Evolutionary conservation across 192 early-diverging fungal genomes (phyloP).

Genomic region (Cladochytrium replicatum): DNA sequence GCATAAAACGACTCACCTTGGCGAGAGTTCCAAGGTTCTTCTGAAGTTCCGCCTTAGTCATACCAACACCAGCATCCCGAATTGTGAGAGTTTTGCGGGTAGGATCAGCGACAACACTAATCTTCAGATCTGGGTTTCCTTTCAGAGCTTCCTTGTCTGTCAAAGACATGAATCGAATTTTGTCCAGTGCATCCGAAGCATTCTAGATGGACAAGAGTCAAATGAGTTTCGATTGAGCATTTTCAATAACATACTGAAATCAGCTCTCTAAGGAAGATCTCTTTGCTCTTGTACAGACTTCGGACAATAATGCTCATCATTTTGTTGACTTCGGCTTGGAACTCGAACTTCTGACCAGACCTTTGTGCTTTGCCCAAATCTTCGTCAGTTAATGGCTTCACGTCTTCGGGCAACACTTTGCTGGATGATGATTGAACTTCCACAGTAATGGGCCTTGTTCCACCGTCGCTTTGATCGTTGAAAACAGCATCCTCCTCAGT

Average conservation of each 20-base stretch:
- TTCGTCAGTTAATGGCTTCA: background rate
- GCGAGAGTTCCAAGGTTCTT: constrained; percentile 96
- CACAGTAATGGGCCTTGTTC: too few species aligned
- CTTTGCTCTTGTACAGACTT: constrained; percentile 86
- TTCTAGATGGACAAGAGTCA: constrained; percentile 42
- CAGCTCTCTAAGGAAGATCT: constrained; percentile 95
- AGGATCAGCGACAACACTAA: constrained; percentile 69
- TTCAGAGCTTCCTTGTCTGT: constrained; percentile 56
- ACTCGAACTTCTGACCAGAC: constrained; percentile 59
- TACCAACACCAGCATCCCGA: constrained; percentile 89
- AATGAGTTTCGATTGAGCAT: background rate
- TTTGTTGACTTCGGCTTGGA: constrained; percentile 81
- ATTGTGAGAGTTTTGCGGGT: constrained; percentile 70
- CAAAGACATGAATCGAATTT: constrained; percentile 72
- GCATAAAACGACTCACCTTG: constrained; percentile 31
- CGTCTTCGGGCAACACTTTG: background rate
- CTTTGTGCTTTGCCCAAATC: background rate
- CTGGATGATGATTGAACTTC: too few species aligned
- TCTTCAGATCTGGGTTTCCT: constrained; percentile 61
- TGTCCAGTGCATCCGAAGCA: constrained; percentile 93
- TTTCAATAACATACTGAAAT: constrained; percentile 50
- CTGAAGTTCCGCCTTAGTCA: constrained; percentile 81
- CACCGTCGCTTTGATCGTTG: too few species aligned
- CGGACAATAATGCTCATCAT: constrained; percentile 94
- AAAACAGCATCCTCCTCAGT: too few species aligned